Evolutionary conservation across 139 green algal genomes (phyloP), one percentile per base, ranked within the genome.

Genomic region (Picochlorum sp.): DNA sequence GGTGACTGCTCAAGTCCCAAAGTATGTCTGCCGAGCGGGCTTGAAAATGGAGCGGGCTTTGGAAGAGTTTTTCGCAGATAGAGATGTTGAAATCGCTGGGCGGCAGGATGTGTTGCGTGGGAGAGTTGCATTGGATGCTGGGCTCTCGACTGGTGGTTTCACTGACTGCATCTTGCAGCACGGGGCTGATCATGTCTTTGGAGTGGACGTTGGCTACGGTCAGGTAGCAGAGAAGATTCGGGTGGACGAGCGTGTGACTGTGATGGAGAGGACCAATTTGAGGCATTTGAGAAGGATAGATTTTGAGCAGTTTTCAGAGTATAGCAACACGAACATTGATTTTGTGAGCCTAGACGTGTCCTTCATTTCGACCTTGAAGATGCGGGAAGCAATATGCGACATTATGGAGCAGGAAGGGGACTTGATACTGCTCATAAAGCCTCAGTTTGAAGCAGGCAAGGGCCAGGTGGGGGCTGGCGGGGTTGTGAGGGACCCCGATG

Each of bases 101-200:
- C 34, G 8, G 0, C 34, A 41, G 34, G 34, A 41, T 41, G 34
- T 11, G 34, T 41, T 41, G 34, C 34, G 34, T 4, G 92, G 87
- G 4, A 66, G 83, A 20, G 71, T 75, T 3, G 82, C 64, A 2
- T 72, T 98, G 14, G 93, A 98, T 67, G 80, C 89, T 30, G 93
- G 93, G 0, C 77, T 98, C 34, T 97, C 88, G 11, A 98, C 93
- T 1, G 93, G 93, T 14, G 93, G 93, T 52, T 98, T 98, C 76
- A 89, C 92, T 49, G 92, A 98, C 74, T 97, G 91, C 78, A 72
- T 97, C 64, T 79, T 98, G 70, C 92, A 98, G 80, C 57, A 70
- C 6, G 93, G 93, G 4, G 86, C 86, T 0, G 57, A 54, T 0
- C 61, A 55, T 11, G 93, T 98, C 50, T 89, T 91, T 72, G 93